Conservation (phyloP, 495 filamentous ascomycete genomes). For the Tuber microsphaerosporum region DNA sequence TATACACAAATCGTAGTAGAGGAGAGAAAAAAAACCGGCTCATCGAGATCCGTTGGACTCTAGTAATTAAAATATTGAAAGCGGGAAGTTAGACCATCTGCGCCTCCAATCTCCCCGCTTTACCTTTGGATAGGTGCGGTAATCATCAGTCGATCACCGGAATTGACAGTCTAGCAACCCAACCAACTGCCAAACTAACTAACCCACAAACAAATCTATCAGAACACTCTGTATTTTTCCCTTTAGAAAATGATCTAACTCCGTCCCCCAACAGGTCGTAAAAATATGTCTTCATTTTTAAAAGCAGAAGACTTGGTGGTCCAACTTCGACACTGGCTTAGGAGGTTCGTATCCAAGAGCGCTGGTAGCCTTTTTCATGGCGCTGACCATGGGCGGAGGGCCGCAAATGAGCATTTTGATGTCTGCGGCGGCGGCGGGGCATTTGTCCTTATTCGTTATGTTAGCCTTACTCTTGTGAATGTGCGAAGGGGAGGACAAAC, state of each 20-base stretch:
- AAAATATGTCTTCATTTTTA: slow-evolving; percentile 45
- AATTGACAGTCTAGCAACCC: neutral
- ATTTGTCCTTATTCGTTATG: slow-evolving; percentile 53
- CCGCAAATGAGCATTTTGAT: slow-evolving; percentile 96
- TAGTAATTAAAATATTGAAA: neutral
- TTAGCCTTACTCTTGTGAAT: slow-evolving; percentile 19
- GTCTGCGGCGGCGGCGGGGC: slow-evolving; percentile 74
- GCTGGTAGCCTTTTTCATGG: slow-evolving; percentile 93
- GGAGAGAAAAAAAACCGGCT: neutral
- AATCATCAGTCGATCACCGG: neutral
- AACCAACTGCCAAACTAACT: neutral
- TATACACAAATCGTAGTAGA: neutral
- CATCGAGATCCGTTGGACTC: neutral
- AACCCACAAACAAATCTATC: neutral
- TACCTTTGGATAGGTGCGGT: neutral
- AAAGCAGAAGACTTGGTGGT: slow-evolving; percentile 98
- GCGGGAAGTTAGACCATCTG: neutral
- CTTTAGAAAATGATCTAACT: neutral
- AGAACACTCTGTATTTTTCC: neutral
- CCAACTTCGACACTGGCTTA: slow-evolving; percentile 87
- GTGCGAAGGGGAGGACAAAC: slow-evolving; percentile 45
- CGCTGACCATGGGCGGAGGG: slow-evolving; percentile 91
- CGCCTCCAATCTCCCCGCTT: neutral
- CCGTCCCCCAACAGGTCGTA: neutral
- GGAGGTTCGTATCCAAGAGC: slow-evolving; percentile 84